Conservation (phyloP, 2,329 filamentous ascomycete species). For the Mariannaea elegans region DNA sequence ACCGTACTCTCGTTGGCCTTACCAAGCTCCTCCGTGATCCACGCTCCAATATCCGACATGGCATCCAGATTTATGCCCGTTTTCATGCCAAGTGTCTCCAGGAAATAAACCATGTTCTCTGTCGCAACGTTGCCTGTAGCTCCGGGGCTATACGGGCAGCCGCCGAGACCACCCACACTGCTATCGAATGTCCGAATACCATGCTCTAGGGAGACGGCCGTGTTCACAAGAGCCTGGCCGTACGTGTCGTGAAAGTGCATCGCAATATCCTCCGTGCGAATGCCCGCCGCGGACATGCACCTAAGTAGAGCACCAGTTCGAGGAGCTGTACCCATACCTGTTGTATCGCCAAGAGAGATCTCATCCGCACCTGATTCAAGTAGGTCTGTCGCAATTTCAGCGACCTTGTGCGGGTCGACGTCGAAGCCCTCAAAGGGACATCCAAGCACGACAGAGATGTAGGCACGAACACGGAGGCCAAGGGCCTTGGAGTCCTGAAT, state of each 20-base stretch:
- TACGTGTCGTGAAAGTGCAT: slow-evolving; percentile 93
- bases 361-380: slow-evolving; percentile 91
- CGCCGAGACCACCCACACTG: slow-evolving; percentile 82
- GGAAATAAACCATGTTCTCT: slow-evolving; percentile 83
- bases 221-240: slow-evolving; percentile 85
- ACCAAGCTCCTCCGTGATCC: slow-evolving; percentile 73
- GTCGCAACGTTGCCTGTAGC: slow-evolving; percentile 88
- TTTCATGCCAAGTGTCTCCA: slow-evolving; percentile 77
- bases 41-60: slow-evolving; percentile 73
- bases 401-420: slow-evolving; percentile 70
- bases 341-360: slow-evolving; percentile 89
- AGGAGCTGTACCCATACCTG: slow-evolving; percentile 87
- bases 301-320: slow-evolving; percentile 71
- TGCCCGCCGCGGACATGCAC: slow-evolving; percentile 71
- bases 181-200: slow-evolving; percentile 83
- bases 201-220: slow-evolving; percentile 77
- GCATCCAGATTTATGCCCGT: slow-evolving; percentile 77
- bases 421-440: slow-evolving; percentile 79
- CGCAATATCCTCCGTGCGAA: slow-evolving; percentile 75
- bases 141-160: slow-evolving; percentile 85
- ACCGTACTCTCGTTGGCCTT: slow-evolving; percentile 71
- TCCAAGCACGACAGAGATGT: slow-evolving; percentile 82
- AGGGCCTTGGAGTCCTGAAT: slow-evolving; percentile 72
- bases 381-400: slow-evolving; percentile 72
- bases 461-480: slow-evolving; percentile 76